These are phyloP conservation scores for Camelina laxa DNA, from an alignment of 345 rosid genomes.

Conservation along the genomic window DNA sequence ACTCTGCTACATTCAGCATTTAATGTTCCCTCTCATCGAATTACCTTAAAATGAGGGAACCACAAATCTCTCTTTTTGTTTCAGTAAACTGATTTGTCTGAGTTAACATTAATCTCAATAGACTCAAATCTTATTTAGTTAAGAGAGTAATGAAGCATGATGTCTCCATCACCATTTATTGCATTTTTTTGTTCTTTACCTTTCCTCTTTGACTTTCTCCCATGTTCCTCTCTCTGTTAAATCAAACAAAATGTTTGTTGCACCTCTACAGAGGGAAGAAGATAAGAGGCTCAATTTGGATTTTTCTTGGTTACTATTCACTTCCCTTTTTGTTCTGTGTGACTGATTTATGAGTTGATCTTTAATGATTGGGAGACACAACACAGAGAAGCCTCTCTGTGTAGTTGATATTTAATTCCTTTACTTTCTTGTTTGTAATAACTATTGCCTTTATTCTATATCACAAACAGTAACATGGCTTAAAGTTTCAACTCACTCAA, in stretches of 20 bases:
- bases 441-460: slow-evolving; percentile 34
- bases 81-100: slow-evolving; percentile 1
- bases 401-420: slow-evolving; percentile 27
- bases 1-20: slow-evolving; percentile 41
- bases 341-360: slow-evolving; percentile 28
- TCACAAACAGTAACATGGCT: slow-evolving; percentile 25
- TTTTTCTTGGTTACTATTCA: slow-evolving; percentile 29
- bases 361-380: slow-evolving; percentile 30
- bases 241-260: slow-evolving; percentile 18
- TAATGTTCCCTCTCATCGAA: slow-evolving; percentile 32
- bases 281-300: slow-evolving; percentile 41
- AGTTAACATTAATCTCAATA: neutral
- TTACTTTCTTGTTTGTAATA: slow-evolving; percentile 36
- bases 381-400: slow-evolving; percentile 11
- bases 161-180: slow-evolving; percentile 45
- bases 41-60: slow-evolving; percentile 44
- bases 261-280: neutral
- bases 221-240: slow-evolving; percentile 32
- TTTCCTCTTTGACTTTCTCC: slow-evolving; percentile 45
- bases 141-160: slow-evolving; percentile 19
- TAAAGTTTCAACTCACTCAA: slow-evolving; percentile 15
- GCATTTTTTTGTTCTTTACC: slow-evolving; percentile 37
- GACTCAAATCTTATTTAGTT: neutral
- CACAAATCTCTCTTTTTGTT: neutral
- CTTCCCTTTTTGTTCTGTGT: slow-evolving; percentile 37